Evolutionary conservation across 768 basidiomycete species (phyloP), one percentile per base, ranked within the genome.

Genomic region (Leucocoprinus sp.): DNA sequence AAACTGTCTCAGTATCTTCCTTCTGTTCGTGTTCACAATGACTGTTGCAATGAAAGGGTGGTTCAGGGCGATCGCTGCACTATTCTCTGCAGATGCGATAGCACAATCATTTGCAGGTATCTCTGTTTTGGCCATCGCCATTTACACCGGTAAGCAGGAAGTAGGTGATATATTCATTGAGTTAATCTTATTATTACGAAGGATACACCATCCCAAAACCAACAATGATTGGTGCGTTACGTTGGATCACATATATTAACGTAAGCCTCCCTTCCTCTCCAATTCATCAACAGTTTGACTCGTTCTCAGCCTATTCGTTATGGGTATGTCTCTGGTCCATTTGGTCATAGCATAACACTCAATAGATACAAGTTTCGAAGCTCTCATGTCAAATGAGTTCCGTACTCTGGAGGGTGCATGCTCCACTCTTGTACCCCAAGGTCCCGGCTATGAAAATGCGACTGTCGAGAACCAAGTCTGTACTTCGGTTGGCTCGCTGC

Each of bases 351-450:
- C 6, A 59, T 55, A 47, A 75, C 4, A 43, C 21, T 8, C n/a
- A 8, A 82, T 37, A 48, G 65, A 0, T 11, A 86, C 76, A 56
- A 81, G 75, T 0, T 91, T 93, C 57, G 87, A 92, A 54, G 68
- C 76, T 1, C 59, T 91, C 35, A 66, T 93, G 55, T 70, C 78
- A 21, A 93, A 93, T 64, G 89, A 95, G 59, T 92, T 93, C 66
- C 77, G 74, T 48, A 82, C 76, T 0, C 64, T 85, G 4, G 59
- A 82, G 5, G 86, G 80, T 33, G 55, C 62, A 17, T 83, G 82
- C 55, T 64, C 80, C 21, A 60, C 64, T 35, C 63, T 85, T 11
- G 76, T 81, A 0, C 81, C 85, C 3, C 66, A 63, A 8, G 83
- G 84, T 0, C 64, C 80, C 1, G 75, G 76, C 1, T 87, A 87